Percentiles rank a stretch among this genome's conserved stretches.
Conservation (phyloP, 257 asterid species). For the Handroanthus guayacan region DNA sequence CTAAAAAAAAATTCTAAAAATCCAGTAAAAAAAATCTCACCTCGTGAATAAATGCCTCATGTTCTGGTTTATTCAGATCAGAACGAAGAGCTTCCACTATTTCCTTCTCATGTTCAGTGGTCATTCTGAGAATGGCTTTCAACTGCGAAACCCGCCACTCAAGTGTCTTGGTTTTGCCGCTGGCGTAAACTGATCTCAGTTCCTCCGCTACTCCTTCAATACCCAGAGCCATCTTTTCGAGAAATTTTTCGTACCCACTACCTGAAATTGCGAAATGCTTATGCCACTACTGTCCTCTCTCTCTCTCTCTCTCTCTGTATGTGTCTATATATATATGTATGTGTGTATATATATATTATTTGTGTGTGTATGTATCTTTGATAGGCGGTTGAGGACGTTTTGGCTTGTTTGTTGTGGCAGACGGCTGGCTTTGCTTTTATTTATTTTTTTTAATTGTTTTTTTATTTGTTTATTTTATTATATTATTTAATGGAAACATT, state of each 20-base stretch:
- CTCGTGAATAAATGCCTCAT: constrained; percentile 79
- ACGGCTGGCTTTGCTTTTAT: not conserved
- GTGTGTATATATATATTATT: not conserved
- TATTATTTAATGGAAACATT: too few relatives aligned
- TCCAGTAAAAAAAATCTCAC: constrained; percentile 33
- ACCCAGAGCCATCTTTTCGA: constrained; percentile 41
- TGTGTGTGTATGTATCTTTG: not conserved
- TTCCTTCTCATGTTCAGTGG: constrained; percentile 64
- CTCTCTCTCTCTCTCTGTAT: not conserved
- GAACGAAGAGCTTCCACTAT: constrained; percentile 66
- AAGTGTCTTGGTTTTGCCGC: constrained; percentile 70
- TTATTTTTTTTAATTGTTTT: not conserved
- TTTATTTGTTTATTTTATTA: too few relatives aligned
- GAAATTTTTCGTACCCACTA: not conserved
- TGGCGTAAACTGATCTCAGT: constrained; percentile 54
- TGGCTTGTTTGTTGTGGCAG: constrained; percentile 24
- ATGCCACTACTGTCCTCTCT: too few relatives aligned
- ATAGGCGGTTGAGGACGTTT: not conserved
- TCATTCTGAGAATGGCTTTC: constrained; percentile 62
- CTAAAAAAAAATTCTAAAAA: not conserved
- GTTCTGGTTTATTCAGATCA: constrained; percentile 80
- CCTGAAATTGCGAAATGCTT: not conserved
- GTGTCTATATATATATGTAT: not conserved
- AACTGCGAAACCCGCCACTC: constrained; percentile 92
- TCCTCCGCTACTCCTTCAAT: constrained; percentile 61